phyloP scores from a whole-genome alignment of 2,329 filamentous ascomycete genomes.

The Dryadomyces sulphureus region DNA sequence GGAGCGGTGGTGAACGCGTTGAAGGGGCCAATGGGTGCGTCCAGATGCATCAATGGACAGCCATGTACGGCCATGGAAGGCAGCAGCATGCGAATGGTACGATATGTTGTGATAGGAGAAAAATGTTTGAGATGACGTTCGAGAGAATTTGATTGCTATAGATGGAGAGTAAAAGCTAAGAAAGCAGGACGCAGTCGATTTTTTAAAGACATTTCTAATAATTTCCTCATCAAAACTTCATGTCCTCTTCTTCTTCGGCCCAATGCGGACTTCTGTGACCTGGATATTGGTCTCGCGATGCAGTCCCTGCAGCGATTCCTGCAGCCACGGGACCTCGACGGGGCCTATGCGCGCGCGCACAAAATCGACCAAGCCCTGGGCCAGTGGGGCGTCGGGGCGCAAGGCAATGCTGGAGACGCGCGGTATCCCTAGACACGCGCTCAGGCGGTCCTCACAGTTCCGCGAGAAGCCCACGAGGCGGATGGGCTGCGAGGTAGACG shows the following conservation, averaged over 20 bases:
- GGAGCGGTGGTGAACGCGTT: not conserved
- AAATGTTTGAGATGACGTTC: no score
- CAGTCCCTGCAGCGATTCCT: conserved; percentile 23
- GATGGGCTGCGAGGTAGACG: conserved; percentile 18
- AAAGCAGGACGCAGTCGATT: no score
- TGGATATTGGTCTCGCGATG: conserved; percentile 34
- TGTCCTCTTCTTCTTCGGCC: conserved; percentile 19
- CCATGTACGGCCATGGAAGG: no score
- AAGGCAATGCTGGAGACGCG: conserved; percentile 52
- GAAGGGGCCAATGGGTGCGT: not conserved
- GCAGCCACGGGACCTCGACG: conserved; percentile 41
- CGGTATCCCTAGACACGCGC: conserved; percentile 41
- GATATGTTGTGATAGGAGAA: no score
- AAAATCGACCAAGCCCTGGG: conserved; percentile 40
- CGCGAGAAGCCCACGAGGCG: conserved; percentile 49
- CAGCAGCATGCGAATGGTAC: no score
- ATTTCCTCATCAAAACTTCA: not conserved
- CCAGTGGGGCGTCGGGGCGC: conserved; percentile 37
- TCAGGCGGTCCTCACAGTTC: conserved; percentile 41
- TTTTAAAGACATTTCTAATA: no score
- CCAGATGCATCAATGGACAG: not conserved
- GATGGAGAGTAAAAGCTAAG: no score
- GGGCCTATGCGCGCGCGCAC: conserved; percentile 34
- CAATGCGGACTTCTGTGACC: conserved; percentile 24
- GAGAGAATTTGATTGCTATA: no score